Percentiles rank a stretch among this genome's conserved stretches.
Conservation (phyloP, 2,329 filamentous ascomycete species). For the Parafenestella ontariensis region DNA sequence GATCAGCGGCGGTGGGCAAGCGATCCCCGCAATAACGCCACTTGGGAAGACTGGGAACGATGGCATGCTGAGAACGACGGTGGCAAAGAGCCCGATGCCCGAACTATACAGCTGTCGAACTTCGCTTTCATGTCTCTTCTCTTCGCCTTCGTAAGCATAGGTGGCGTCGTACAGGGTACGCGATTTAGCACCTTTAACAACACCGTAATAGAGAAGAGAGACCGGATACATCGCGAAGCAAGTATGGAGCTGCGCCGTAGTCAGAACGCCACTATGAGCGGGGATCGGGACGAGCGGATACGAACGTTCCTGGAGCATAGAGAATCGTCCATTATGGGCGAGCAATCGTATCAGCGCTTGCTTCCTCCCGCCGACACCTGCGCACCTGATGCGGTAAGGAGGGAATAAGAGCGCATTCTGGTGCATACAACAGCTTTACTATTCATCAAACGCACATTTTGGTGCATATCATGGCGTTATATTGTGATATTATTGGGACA, state of each 20-base stretch:
- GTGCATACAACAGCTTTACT: conserved; percentile 10
- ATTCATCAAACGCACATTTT: conserved; percentile 14
- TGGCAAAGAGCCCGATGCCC: conserved; percentile 48
- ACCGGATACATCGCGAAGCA: conserved; percentile 70
- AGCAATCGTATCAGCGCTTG: conserved; percentile 55
- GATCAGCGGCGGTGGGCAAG: conserved; percentile 43
- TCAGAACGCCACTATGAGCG: conserved; percentile 60
- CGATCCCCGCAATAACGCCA: conserved; percentile 74
- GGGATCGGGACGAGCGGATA: conserved; percentile 65
- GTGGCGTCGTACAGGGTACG: conserved; percentile 74
- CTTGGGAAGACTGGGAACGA: conserved; percentile 97
- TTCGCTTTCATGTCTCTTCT: conserved; percentile 78
- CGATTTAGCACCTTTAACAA: conserved; percentile 69
- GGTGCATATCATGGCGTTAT: conserved; percentile 13
- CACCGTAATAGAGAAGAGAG: conserved; percentile 70
- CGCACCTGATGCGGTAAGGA: conserved; percentile 51
- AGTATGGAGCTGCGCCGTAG: conserved; percentile 68
- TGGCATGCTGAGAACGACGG: conserved; percentile 46
- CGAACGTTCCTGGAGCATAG: conserved; percentile 73
- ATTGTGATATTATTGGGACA: conserved; percentile 10
- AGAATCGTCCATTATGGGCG: conserved; percentile 49
- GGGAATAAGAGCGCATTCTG: conserved; percentile 28
- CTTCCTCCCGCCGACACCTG: conserved; percentile 57
- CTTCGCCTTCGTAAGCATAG: conserved; percentile 71
- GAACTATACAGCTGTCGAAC: conserved; percentile 75